Evolutionary conservation across 345 rosid genomes (phyloP).

Genomic region (Triadica sebifera): DNA sequence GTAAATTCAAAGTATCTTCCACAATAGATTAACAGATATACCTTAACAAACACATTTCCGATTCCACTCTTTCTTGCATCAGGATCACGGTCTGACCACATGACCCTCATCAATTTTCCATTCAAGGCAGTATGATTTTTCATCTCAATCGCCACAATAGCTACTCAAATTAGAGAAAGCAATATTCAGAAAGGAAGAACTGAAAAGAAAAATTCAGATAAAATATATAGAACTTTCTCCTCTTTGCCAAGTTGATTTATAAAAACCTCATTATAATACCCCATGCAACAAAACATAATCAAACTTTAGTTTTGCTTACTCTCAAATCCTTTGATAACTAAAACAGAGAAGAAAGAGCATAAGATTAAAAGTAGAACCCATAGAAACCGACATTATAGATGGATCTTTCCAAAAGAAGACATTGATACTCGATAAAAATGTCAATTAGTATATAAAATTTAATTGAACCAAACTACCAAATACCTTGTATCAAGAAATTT

Average conservation of each 20-base stretch:
- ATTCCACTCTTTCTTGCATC: slow-evolving; percentile 65
- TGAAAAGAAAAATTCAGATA: neutral
- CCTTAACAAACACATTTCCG: slow-evolving; percentile 80
- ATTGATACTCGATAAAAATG: neutral
- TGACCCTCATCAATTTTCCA: slow-evolving; percentile 65
- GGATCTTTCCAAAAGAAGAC: neutral
- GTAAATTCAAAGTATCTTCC: slow-evolving; percentile 3
- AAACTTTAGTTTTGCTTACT: neutral
- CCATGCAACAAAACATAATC: neutral
- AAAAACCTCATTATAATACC: neutral
- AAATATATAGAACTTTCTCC: neutral
- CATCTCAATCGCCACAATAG: slow-evolving; percentile 53
- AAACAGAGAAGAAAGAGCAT: neutral
- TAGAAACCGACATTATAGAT: neutral
- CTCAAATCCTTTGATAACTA: neutral
- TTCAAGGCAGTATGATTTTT: slow-evolving; percentile 55
- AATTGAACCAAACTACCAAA: neutral
- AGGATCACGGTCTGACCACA: slow-evolving; percentile 70
- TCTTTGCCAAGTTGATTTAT: neutral
- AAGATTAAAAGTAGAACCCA: neutral
- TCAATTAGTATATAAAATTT: neutral
- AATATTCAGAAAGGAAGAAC: neutral
- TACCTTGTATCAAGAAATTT: neutral
- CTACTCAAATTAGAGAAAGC: slow-evolving; percentile 35
- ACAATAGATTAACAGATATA: slow-evolving; percentile 13